phyloP scores from a whole-genome alignment of 495 filamentous ascomycete species.

The Podospora fimiseda region DNA sequence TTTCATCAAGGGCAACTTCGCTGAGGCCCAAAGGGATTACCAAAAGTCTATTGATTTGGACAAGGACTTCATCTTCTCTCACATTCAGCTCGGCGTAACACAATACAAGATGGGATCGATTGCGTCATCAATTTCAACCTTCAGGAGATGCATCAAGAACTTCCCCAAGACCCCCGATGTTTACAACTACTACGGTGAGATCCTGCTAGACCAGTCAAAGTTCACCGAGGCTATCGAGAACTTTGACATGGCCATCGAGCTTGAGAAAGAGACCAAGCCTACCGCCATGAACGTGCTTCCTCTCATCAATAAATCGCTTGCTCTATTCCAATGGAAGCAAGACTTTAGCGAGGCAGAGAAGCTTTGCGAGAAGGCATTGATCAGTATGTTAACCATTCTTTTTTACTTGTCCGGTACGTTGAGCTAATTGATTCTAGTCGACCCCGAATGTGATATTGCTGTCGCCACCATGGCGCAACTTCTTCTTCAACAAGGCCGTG shows the following conservation, averaged over 20 bases:
- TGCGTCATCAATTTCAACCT: conserved; percentile 96
- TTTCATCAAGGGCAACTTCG: conserved; percentile 93
- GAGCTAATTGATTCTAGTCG: conserved; percentile 56
- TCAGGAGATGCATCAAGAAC: conserved; percentile 95
- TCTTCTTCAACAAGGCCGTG: conserved; percentile 96
- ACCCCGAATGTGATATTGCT: conserved; percentile 97
- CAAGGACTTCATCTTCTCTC: conserved; percentile 93
- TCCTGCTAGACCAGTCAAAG: conserved; percentile 95
- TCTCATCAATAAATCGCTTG: conserved; percentile 96
- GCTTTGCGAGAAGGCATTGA: conserved; percentile 92
- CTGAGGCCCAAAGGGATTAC: conserved; percentile 93
- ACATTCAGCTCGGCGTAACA: conserved; percentile 98
- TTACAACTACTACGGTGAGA: conserved; percentile 98
- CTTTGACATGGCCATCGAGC: conserved; percentile 95
- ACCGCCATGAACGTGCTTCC: conserved; percentile 95
- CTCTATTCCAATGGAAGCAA: conserved; percentile 96
- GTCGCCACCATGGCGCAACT: conserved; percentile 99
- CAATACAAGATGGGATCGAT: conserved; percentile 99
- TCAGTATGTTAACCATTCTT: conserved; percentile 59
- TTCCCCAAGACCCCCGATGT: conserved; percentile 95
- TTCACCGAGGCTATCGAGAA: conserved; percentile 94
- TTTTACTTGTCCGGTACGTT: conserved; percentile 12
- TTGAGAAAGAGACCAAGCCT: conserved; percentile 91
- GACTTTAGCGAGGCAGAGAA: conserved; percentile 93
- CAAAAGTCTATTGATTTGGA: conserved; percentile 98